Evolutionary conservation across 2,329 filamentous ascomycete genomes (phyloP), one percentile per base, ranked within the genome.

Genomic region (Cytospora paraplurivora): DNA sequence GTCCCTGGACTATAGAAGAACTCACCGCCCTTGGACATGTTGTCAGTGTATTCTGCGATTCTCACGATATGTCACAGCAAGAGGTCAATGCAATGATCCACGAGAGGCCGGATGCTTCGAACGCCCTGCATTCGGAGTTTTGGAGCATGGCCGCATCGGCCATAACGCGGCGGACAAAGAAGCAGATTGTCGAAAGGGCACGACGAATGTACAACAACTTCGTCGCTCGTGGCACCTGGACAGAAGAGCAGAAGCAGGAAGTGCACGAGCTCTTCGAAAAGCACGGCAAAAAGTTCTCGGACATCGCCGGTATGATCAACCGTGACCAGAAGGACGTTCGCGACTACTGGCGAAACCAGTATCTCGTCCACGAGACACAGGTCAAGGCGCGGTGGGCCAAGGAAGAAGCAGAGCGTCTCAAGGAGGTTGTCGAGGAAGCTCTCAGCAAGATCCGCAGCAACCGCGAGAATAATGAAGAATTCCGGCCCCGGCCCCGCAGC

Each of bases 311-410:
- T n/a, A 68, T 84, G 27, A 82, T 91, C 67, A 87, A 87, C 66
- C 86, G 90, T 7, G 82, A 86, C 47, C 79, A 84, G 0, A 83
- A 86, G 65, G 88, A 92, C 71, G 81, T 88, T 59, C 83, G 88
- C 57, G 89, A 92, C 72, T 85, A 89, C 4, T 91, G 88, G 78
- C 81, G 87, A 47, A 89, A 91, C 69, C 87, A 89, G 69, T 76
- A 90, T 27, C 76, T 87, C 53, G 87, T 85, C 60, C 83, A 83
- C 21, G 78, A 82, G 7, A 80, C 78, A 0, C 77, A 79, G 62
- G 79, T 79, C 37, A 82, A 78, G 50, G 82, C 83, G 38, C 73
- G 76, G 1, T 93, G 90, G 90, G 79, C 77, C 1, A 74, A 82
- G 19, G 78, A 81, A 0, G 90, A 93, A 69, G 86, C 89, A 69